Evolutionary conservation across 169 alveolate species (phyloP).

Genomic region (Cryptosporidium viatorum): DNA sequence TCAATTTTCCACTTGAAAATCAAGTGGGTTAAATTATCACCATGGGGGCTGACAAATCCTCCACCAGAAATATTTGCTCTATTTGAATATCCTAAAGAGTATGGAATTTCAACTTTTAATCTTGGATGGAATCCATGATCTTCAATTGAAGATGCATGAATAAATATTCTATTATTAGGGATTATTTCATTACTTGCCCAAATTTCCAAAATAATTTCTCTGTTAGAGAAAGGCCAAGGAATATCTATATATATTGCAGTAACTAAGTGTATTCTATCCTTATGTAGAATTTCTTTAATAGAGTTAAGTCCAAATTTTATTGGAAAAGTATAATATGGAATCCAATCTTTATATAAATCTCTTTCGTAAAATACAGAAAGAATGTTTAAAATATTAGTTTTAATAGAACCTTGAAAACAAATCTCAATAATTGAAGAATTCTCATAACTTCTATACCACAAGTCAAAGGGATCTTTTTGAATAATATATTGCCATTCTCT

Average conservation of each 20-base stretch:
- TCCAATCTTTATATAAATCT: conserved; percentile 69
- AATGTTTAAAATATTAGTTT: conserved; percentile 51
- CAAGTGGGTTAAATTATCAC: conserved; percentile 14
- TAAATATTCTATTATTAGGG: conserved; percentile 57
- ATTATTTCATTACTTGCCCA: conserved; percentile 69
- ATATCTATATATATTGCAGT: conserved; percentile 57
- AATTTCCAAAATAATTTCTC: conserved; percentile 63
- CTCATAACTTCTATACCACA: conserved; percentile 63
- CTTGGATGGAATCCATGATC: conserved; percentile 70
- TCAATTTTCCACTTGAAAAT: conserved; percentile 66
- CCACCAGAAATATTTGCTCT: conserved; percentile 68
- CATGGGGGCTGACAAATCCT: conserved; percentile 54
- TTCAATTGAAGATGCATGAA: conserved; percentile 69
- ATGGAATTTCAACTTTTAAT: conserved; percentile 51
- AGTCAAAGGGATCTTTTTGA: conserved; percentile 30
- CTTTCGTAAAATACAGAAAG: conserved; percentile 71
- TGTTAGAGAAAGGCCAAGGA: conserved; percentile 70
- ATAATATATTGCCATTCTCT: conserved; percentile 36
- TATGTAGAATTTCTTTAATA: conserved; percentile 47
- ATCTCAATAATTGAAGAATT: conserved; percentile 54
- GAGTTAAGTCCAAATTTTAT: conserved; percentile 58
- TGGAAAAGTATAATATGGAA: conserved; percentile 54
- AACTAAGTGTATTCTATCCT: conserved; percentile 42
- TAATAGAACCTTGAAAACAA: conserved; percentile 61
- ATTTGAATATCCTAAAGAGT: conserved; percentile 13